Evolutionary conservation across 352 stramenopile genomes (phyloP).

Genomic region (Globisporangium radiosum): DNA sequence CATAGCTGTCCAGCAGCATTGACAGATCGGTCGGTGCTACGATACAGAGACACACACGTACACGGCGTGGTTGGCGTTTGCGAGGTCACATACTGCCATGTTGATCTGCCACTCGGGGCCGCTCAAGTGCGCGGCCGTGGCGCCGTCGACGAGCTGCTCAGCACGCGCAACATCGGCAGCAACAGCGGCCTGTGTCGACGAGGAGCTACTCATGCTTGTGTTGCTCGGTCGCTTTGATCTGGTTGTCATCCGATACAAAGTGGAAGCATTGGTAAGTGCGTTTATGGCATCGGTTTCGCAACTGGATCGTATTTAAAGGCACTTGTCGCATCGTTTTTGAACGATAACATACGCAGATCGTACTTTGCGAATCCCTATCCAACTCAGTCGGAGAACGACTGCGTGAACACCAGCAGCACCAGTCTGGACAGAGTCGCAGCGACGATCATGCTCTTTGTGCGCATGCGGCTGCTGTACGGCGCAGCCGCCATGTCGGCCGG

Average conservation of each 20-base stretch:
- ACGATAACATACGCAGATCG: too few relatives aligned
- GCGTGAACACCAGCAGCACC: background rate
- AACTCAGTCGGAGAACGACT: too few relatives aligned
- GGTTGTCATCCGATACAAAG: too few relatives aligned
- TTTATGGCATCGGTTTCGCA: too few relatives aligned
- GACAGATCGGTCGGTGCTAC: background rate
- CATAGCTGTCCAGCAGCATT: background rate
- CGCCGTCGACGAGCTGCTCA: constrained; percentile 43
- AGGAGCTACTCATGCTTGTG: background rate
- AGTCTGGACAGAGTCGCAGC: background rate
- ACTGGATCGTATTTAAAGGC: too few relatives aligned
- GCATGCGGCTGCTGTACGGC: constrained; percentile 58
- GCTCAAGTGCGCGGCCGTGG: constrained; percentile 42
- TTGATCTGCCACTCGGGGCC: constrained; percentile 70
- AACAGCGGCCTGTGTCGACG: constrained; percentile 19
- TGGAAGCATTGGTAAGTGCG: too few relatives aligned
- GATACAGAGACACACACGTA: constrained; percentile 12
- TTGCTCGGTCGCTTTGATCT: too few relatives aligned
- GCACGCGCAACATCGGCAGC: constrained; percentile 30
- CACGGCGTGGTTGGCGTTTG: constrained; percentile 41
- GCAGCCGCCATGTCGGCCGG: constrained; percentile 73
- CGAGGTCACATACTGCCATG: constrained; percentile 61
- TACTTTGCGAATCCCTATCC: too few relatives aligned
- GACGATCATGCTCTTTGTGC: constrained; percentile 23
- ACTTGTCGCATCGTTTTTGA: too few relatives aligned